Conservation (phyloP, 1,284 basidiomycete species). For the Ustilago cynodontis region DNA sequence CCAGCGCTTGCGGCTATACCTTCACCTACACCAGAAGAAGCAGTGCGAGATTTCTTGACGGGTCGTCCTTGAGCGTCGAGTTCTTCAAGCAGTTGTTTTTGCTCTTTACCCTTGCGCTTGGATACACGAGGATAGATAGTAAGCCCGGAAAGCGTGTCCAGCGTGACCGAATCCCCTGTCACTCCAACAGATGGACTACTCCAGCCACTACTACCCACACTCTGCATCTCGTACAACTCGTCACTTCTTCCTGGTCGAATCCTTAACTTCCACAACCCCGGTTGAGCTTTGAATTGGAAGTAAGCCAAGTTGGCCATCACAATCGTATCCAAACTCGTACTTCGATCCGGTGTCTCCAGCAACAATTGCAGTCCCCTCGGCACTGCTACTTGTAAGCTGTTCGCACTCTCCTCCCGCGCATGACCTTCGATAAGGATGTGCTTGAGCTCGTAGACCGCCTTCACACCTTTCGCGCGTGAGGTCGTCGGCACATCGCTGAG, state of each 20-base stretch:
- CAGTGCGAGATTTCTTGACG: conserved; percentile 16
- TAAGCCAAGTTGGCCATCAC: conserved; percentile 96
- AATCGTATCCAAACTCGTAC: conserved; percentile 68
- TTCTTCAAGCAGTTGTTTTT: conserved; percentile 78
- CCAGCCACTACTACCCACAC: conserved; percentile 80
- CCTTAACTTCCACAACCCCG: conserved; percentile 85
- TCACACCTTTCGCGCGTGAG: conserved; percentile 75
- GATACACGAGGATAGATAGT: conserved; percentile 86
- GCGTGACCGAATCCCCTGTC: conserved; percentile 70
- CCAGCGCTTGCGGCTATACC: conserved; percentile 2
- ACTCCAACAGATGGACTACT: conserved; percentile 77
- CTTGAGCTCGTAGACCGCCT: conserved; percentile 87
- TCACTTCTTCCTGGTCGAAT: conserved; percentile 85
- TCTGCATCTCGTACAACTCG: conserved; percentile 84
- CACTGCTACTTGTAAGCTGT: conserved; percentile 76
- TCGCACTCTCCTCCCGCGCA: conserved; percentile 77
- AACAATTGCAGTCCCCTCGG: conserved; percentile 75
- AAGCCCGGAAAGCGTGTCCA: conserved; percentile 87
- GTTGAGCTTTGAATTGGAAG: conserved; percentile 91
- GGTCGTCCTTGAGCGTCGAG: conserved; percentile 42
- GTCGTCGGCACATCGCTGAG: conserved; percentile 76
- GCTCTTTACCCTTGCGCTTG: conserved; percentile 82
- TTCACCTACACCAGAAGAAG: not conserved
- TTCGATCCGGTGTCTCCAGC: conserved; percentile 56
- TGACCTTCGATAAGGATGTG: conserved; percentile 94